These are phyloP conservation scores for Conoideocrella luteorostrata DNA, from an alignment of 2,329 filamentous ascomycete species.

Conservation along the genomic window DNA sequence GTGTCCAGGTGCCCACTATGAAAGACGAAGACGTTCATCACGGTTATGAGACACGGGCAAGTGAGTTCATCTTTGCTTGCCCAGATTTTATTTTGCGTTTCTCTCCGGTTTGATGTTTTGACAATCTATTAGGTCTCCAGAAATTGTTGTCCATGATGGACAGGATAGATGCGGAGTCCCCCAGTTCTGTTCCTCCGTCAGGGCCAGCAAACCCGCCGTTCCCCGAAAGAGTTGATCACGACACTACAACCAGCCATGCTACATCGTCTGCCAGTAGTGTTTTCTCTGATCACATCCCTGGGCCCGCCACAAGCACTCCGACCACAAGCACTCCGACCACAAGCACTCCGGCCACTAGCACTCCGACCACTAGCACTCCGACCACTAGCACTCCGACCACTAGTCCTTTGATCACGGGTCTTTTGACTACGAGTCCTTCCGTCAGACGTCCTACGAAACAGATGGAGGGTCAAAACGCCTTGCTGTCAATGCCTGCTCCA, in stretches of 20 bases:
- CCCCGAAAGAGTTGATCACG: not conserved
- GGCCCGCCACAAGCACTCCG: too few species aligned
- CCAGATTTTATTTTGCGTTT: not conserved
- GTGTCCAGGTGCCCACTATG: slow-evolving; percentile 5
- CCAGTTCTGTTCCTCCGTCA: not conserved
- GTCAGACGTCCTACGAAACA: too few species aligned
- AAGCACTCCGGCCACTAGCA: too few species aligned
- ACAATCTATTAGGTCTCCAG: not conserved
- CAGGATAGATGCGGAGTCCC: not conserved
- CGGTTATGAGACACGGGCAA: slow-evolving; percentile 2
- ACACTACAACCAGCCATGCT: not conserved
- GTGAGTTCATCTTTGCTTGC: not conserved
- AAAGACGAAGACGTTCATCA: not conserved
- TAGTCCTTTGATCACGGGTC: too few species aligned
- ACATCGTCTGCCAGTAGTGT: too few species aligned
- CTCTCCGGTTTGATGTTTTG: not conserved
- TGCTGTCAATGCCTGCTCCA: too few species aligned
- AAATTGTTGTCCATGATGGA: slow-evolving; percentile 1
- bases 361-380: too few species aligned
- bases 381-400: too few species aligned
- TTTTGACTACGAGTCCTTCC: too few species aligned
- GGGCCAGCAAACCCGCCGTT: not conserved
- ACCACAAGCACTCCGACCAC: too few species aligned
- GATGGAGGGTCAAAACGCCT: too few species aligned
- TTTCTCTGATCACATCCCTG: too few species aligned